Percentiles rank a stretch among this genome's conserved stretches.
phyloP scores from a whole-genome alignment of 495 filamentous ascomycete genomes.

The Penicillium salamii region DNA sequence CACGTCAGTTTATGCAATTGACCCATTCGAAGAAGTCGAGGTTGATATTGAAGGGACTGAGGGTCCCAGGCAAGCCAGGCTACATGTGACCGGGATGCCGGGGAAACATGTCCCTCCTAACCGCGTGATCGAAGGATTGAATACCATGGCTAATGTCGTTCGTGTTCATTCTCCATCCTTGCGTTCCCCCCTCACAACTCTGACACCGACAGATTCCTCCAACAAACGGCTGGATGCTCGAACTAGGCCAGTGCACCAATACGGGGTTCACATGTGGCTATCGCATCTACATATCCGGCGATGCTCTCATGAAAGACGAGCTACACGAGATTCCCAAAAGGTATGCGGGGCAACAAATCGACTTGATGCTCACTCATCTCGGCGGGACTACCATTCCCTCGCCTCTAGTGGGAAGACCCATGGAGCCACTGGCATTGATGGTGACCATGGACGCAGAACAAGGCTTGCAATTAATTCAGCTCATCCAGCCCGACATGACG shows the following conservation, averaged over 20 bases:
- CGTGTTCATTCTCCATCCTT: slow-evolving; percentile 7
- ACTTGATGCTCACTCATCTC: slow-evolving; percentile 67
- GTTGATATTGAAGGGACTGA: slow-evolving; percentile 39
- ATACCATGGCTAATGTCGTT: slow-evolving; percentile 60
- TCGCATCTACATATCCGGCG: slow-evolving; percentile 69
- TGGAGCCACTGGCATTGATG: slow-evolving; percentile 53
- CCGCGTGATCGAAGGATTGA: slow-evolving; percentile 40
- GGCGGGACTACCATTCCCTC: slow-evolving; percentile 65
- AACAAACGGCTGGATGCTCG: slow-evolving; percentile 71
- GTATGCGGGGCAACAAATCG: slow-evolving; percentile 50
- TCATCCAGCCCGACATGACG: slow-evolving; percentile 61
- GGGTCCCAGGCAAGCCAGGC: slow-evolving; percentile 17
- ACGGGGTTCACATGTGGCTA: slow-evolving; percentile 49
- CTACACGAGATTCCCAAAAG: slow-evolving; percentile 56
- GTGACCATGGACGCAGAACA: slow-evolving; percentile 72
- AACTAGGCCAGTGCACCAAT: slow-evolving; percentile 49
- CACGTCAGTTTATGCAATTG: slow-evolving; percentile 50
- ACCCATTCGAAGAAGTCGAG: slow-evolving; percentile 52
- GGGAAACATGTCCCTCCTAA: slow-evolving; percentile 65
- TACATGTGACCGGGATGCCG: slow-evolving; percentile 65
- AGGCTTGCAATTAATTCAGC: slow-evolving; percentile 56
- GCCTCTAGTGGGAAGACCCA: slow-evolving; percentile 31
- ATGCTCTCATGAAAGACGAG: slow-evolving; percentile 66
- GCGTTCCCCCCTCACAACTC: neutral
- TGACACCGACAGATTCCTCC: slow-evolving; percentile 50